phyloP scores from a whole-genome alignment of 169 alveolate genomes.

The Eimeria nieschulzi region DNA sequence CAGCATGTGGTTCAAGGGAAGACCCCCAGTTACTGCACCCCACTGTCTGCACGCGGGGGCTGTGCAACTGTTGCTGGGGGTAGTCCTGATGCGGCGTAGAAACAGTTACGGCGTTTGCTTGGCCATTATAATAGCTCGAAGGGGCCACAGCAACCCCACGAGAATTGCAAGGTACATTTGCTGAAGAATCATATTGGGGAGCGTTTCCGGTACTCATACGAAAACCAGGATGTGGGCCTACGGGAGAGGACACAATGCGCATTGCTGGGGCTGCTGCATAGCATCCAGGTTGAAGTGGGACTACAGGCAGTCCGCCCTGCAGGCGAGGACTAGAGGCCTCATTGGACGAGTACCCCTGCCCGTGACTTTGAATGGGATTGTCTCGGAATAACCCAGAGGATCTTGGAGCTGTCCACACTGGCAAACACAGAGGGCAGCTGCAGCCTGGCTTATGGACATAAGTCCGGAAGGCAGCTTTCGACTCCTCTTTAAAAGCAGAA shows the following conservation, averaged over 20 bases:
- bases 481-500: background rate
- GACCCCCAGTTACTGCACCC: slow-evolving; percentile 21
- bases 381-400: background rate
- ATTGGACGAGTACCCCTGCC: slow-evolving; percentile 3
- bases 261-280: slow-evolving; percentile 44
- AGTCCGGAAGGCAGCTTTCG: slow-evolving; percentile 43
- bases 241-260: slow-evolving; percentile 50
- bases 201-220: slow-evolving; percentile 10
- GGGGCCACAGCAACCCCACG: slow-evolving; percentile 13
- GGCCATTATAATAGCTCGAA: background rate
- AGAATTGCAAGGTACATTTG: background rate
- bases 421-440: slow-evolving; percentile 47
- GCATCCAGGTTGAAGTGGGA: slow-evolving; percentile 26
- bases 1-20: background rate
- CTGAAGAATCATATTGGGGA: background rate
- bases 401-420: slow-evolving; percentile 4
- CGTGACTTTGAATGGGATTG: slow-evolving; percentile 12
- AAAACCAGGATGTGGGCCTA: slow-evolving; percentile 48
- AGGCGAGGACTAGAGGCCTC: slow-evolving; percentile 35
- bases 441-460: slow-evolving; percentile 57
- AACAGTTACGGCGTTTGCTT: background rate
- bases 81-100: slow-evolving; percentile 9
- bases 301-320: slow-evolving; percentile 66
- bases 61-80: slow-evolving; percentile 32
- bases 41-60: slow-evolving; percentile 51